phyloP scores from a whole-genome alignment of 495 filamentous ascomycete genomes.

The Penicillium dipodomyicola region DNA sequence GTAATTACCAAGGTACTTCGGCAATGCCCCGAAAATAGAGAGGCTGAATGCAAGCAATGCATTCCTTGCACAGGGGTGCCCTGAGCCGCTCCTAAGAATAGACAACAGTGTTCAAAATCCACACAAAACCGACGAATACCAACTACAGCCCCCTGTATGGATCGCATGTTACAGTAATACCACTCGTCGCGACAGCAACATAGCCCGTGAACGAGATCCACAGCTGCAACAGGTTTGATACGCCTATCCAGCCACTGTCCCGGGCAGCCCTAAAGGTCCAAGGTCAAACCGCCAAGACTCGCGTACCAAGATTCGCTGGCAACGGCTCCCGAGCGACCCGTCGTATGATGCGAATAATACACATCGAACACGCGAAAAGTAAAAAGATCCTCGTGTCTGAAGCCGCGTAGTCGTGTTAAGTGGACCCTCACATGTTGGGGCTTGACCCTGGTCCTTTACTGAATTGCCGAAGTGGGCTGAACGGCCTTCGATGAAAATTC shows the following conservation, averaged over 20 bases:
- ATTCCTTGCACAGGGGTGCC: background rate
- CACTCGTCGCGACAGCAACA: conserved; percentile 7
- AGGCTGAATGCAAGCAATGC: background rate
- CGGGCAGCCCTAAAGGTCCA: background rate
- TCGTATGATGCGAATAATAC: background rate
- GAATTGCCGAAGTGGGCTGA: conserved; percentile 7
- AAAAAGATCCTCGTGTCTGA: background rate
- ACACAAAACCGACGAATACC: background rate
- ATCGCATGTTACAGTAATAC: conserved; percentile 4
- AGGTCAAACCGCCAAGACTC: conserved; percentile 6
- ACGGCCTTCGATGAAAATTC: conserved; percentile 14
- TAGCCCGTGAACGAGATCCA: background rate
- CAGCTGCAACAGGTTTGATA: conserved; percentile 2
- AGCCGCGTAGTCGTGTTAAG: background rate
- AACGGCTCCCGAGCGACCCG: background rate
- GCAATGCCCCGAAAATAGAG: background rate
- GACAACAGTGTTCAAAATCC: background rate
- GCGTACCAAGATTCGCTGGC: conserved; percentile 4
- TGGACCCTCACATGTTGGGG: background rate
- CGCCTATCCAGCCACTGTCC: background rate
- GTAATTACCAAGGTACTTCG: background rate
- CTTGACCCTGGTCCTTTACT: background rate
- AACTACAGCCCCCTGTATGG: background rate
- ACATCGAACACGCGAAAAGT: conserved; percentile 1
- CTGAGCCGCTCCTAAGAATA: background rate